Conservation (phyloP, 345 rosid species). For the Turnera subulata region DNA sequence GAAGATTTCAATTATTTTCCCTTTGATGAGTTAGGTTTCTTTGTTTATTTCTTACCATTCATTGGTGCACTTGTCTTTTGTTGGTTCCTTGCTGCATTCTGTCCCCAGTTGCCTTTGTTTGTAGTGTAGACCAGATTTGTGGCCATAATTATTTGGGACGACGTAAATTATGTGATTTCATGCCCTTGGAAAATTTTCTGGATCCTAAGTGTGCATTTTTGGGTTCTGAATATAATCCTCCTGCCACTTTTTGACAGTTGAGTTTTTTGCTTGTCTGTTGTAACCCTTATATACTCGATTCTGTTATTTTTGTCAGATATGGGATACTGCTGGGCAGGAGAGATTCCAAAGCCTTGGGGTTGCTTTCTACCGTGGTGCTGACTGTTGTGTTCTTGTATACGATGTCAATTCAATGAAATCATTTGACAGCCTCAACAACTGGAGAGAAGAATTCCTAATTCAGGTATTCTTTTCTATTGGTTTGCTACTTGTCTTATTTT, state of each 20-base stretch:
- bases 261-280: background rate
- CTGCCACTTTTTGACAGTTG: background rate
- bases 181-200: too few relatives aligned
- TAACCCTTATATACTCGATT: background rate
- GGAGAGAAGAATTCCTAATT: conserved; percentile 88
- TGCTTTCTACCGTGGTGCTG: conserved; percentile 85
- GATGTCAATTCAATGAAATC: conserved; percentile 90
- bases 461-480: conserved; percentile 43
- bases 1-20: too few relatives aligned
- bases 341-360: conserved; percentile 89
- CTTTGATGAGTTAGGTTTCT: background rate
- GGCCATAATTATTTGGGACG: background rate
- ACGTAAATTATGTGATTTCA: too few relatives aligned
- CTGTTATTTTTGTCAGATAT: conserved; percentile 43
- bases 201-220: too few relatives aligned
- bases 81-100: too few relatives aligned
- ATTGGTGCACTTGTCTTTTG: too few relatives aligned
- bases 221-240: too few relatives aligned
- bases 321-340: conserved; percentile 96
- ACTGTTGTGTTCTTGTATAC: conserved; percentile 82
- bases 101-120: too few relatives aligned
- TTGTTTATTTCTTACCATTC: too few relatives aligned
- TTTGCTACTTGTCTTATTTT: background rate
- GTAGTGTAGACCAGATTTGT: too few relatives aligned
- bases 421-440: conserved; percentile 79